phyloP scores from a whole-genome alignment of 2,329 filamentous ascomycete genomes.

The Pleurostoma richardsiae region DNA sequence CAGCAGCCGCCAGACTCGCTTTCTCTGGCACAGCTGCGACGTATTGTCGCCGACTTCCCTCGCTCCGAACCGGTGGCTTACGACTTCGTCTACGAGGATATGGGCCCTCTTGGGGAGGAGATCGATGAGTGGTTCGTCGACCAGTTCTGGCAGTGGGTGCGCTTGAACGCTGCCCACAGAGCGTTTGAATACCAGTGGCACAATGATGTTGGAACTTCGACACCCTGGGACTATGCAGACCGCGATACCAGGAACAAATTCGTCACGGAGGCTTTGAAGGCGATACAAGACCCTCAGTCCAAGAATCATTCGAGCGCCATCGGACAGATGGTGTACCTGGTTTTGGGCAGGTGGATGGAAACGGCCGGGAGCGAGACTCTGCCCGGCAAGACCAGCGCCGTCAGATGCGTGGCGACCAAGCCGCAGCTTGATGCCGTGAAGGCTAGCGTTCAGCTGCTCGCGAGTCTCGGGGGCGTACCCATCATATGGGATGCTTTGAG shows the following conservation, averaged over 20 bases:
- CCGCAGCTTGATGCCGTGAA: constrained; percentile 56
- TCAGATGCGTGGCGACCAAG: constrained; percentile 46
- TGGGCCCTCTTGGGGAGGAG: constrained; percentile 74
- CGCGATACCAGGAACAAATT: constrained; percentile 52
- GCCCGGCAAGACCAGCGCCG: constrained; percentile 29
- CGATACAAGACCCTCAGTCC: constrained; percentile 34
- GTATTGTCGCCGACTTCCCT: constrained; percentile 69
- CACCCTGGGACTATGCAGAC: constrained; percentile 63
- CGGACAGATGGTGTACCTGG: constrained; percentile 53
- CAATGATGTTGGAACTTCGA: constrained; percentile 36
- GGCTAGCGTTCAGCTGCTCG: constrained; percentile 44
- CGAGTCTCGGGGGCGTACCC: constrained; percentile 43
- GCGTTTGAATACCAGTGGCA: constrained; percentile 76
- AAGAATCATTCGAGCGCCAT: constrained; percentile 47
- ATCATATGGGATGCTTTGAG: constrained; percentile 47
- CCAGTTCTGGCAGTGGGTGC: constrained; percentile 76
- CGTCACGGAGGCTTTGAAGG: constrained; percentile 45
- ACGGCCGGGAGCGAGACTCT: constrained; percentile 48
- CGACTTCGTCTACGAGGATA: constrained; percentile 77
- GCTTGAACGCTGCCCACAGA: constrained; percentile 68
- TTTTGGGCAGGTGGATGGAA: constrained; percentile 66
- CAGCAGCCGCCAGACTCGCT: constrained; percentile 59
- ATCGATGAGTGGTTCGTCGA: constrained; percentile 98
- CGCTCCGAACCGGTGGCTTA: constrained; percentile 68
- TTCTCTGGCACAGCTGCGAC: constrained; percentile 67